A percentile compares a stretch with the other conserved stretches of the same genome.
phyloP scores from a whole-genome alignment of 768 basidiomycete species.

The Hydnum rufescens region DNA sequence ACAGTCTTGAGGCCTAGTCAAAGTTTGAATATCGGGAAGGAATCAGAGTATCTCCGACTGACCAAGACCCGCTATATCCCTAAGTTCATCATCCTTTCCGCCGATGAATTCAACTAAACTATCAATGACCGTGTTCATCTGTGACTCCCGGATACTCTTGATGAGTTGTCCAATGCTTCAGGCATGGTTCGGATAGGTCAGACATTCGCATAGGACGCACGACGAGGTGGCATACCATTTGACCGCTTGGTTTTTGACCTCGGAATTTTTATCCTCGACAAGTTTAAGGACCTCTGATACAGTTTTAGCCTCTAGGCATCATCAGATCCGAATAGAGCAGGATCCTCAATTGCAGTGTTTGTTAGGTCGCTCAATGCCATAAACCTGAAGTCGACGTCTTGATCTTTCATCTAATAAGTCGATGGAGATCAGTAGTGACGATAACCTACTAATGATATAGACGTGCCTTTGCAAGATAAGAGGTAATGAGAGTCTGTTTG shows the following conservation, averaged over 20 bases:
- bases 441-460: neutral
- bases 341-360: conserved; percentile 69
- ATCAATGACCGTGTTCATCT: conserved; percentile 77
- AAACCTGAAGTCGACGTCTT: conserved; percentile 32
- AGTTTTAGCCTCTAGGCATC: conserved; percentile 72
- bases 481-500: neutral
- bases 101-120: conserved; percentile 71
- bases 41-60: conserved; percentile 10
- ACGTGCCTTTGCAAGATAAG: neutral
- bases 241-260: conserved; percentile 95
- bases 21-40: conserved; percentile 1
- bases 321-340: conserved; percentile 56
- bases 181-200: neutral
- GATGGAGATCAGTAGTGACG: neutral
- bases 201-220: neutral
- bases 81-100: conserved; percentile 75
- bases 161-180: conserved; percentile 71
- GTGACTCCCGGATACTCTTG: conserved; percentile 64
- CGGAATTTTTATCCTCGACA: conserved; percentile 87
- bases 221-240: conserved; percentile 60
- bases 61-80: conserved; percentile 92
- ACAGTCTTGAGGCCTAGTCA: conserved; percentile 78
- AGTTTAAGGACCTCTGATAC: conserved; percentile 66
- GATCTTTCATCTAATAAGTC: neutral
- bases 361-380: conserved; percentile 95